Evolutionary conservation across 768 basidiomycete genomes (phyloP), one percentile per base, ranked within the genome.

Genomic region (Astraeus odoratus): DNA sequence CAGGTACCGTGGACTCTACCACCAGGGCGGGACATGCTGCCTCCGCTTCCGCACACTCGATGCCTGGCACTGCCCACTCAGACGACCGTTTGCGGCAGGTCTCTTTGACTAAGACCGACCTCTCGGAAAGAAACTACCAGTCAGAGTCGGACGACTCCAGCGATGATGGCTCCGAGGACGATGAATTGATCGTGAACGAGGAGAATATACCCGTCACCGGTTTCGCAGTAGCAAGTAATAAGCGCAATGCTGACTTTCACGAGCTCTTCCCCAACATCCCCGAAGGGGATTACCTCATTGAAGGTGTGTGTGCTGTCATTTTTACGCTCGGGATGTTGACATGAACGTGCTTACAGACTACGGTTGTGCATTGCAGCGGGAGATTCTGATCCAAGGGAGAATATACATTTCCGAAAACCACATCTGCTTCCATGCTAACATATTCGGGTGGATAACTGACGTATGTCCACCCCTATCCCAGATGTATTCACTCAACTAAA

Each of bases 371-470:
- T 66, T 98, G 10, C 93, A 97, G 66, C 80, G 93, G 33, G 96
- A 98, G 63, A 98, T 98, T 53, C 73, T 97, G 24, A 86, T 98
- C 34, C 96, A 98, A 73, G 96, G 96, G 4, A 75, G 96, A 9
- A 62, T 99, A 46, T 97, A 97, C 66, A 89, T 98, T 19, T 98
- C 96, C 6, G 95, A 99, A 67, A 97, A 98, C 66, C 94, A 97
- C 59, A 78, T 97, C n/a, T 98, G 92, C 69, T 99, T 98, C 72
- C 90, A 99, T 56, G 95, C 96, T 34, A 98, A 98, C 60, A 97
- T 98, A 35, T 95, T 98, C 65, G 95, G 96, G 34, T 98, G 95
- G 96, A 86, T 96, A 39, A 98, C 95, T 23, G 83, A 95, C 60
- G 94, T 95, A 64, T 64, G 93, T 72, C 0, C 27, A 10, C 24